Base-by-base conservation (phyloP, 2,329 filamentous ascomycete genomes). In the Hypoxylon sp. region DNA sequence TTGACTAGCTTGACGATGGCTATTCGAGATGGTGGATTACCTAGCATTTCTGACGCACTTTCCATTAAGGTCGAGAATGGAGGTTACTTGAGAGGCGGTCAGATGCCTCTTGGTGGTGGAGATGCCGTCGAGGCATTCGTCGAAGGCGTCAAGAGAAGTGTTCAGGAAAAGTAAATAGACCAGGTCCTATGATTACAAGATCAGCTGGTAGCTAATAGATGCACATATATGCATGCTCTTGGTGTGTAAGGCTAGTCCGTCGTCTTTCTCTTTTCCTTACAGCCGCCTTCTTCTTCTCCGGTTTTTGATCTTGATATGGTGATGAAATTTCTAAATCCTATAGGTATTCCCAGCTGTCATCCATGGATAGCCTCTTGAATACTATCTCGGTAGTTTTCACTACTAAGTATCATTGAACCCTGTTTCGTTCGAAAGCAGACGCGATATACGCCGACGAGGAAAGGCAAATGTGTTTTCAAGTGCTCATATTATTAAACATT, bases 101-200 rank as follows among this genome's bases (percentile, higher is more conserved):
- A 88, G 55, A 90, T 98, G 83, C 94, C 95, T 1, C 81, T 98
- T 50, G 95, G 94, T 47, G 94, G 94, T 58, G 93, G 92, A 5
- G 91, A 96, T 74, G 95, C 95, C 11, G 90, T 99, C 1, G 91
- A 97, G 82, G 93, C 92, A 3, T 99, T 99, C 80, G 86, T 99
- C 22, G 89, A 97, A 62, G 96, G 95, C 2, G 90, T 98, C 52
- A 96, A 92, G 85, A 91, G 88, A 82, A 90, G 89, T 5, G 91
- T 94, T 0, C 86, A 92, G 81, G 87, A 91, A 64, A 81, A 80
- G 72, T 76, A 69, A 50, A 67, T 63, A 59, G 48, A 26, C 29
- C 11, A 17, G 1, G 14, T 24, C 37, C 29, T 48, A 6, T 17
- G 31, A 14, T 53, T 24, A 17, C 10, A 53, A 44, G 11, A 17